Percentiles rank a stretch among this genome's conserved stretches.
Conservation (phyloP, 2,329 filamentous ascomycete species). For the Monosporascus cannonballus region DNA sequence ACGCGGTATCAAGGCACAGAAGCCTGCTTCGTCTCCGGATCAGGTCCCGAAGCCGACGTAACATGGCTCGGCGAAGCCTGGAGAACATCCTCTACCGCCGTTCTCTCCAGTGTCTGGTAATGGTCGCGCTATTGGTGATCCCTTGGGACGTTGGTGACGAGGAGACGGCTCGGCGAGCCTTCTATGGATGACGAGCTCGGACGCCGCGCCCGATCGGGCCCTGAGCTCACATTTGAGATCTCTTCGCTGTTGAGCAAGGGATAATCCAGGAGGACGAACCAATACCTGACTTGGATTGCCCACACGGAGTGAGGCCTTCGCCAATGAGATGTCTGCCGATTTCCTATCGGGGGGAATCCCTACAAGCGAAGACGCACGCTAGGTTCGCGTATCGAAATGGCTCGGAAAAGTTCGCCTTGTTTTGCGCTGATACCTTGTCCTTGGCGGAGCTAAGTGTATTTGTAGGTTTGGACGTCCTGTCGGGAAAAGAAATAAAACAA, state of each 20-base stretch:
- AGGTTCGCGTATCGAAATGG: neutral
- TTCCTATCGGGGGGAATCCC: neutral
- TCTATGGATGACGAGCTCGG: neutral
- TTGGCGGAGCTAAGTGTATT: neutral
- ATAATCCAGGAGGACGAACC: neutral
- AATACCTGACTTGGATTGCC: neutral
- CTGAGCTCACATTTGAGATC: neutral
- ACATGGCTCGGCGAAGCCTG: neutral
- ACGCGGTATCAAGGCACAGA: neutral
- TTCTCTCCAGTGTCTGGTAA: neutral
- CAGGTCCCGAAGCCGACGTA: neutral
- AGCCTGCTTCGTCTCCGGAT: neutral
- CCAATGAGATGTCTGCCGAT: neutral
- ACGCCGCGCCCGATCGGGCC: neutral
- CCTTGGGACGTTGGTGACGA: neutral
- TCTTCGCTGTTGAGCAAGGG: neutral
- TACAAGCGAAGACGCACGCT: neutral
- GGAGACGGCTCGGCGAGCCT: neutral
- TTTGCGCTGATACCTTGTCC: neutral
- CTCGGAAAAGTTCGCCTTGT: neutral
- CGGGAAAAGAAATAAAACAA: neutral
- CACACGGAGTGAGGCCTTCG: neutral
- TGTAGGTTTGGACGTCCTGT: neutral
- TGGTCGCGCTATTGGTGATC: neutral
- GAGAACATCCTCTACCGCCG: neutral